Conservation (phyloP, 441 rosid species). For the Eutrema salsugineum region DNA sequence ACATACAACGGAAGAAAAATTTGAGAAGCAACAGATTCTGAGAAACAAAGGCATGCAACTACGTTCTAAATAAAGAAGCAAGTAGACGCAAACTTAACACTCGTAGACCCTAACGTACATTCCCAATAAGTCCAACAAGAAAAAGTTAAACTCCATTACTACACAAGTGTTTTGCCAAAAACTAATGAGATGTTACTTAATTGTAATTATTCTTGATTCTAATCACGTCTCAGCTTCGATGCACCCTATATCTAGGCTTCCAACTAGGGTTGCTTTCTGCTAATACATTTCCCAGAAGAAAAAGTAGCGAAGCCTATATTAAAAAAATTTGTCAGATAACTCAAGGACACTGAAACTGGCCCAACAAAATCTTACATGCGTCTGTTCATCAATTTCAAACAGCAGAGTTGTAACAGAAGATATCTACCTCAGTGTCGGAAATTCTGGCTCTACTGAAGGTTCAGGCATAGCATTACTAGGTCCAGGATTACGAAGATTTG, state of each 20-base stretch:
- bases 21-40: slow-evolving; percentile 16
- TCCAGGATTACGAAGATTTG: slow-evolving; percentile 62
- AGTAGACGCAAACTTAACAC: background rate
- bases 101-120: background rate
- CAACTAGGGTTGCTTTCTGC: background rate
- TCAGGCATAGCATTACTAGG: slow-evolving; percentile 52
- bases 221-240: slow-evolving; percentile 5
- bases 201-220: background rate
- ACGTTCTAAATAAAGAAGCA: background rate
- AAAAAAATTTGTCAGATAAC: background rate
- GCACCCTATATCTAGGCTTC: slow-evolving; percentile 1
- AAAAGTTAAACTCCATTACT: background rate
- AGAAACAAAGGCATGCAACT: slow-evolving; percentile 7
- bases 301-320: background rate
- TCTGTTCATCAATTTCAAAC: slow-evolving; percentile 9
- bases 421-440: slow-evolving; percentile 78
- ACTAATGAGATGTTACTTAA: background rate
- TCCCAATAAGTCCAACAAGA: background rate
- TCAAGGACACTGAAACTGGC: background rate
- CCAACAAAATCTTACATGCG: background rate
- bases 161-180: background rate
- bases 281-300: background rate
- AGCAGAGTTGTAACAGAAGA: slow-evolving; percentile 6
- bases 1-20: slow-evolving; percentile 6
- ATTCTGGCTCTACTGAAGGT: slow-evolving; percentile 79